Evolutionary conservation across 1,284 basidiomycete species (phyloP).

Genomic region (Hypsizygus ulmarius): DNA sequence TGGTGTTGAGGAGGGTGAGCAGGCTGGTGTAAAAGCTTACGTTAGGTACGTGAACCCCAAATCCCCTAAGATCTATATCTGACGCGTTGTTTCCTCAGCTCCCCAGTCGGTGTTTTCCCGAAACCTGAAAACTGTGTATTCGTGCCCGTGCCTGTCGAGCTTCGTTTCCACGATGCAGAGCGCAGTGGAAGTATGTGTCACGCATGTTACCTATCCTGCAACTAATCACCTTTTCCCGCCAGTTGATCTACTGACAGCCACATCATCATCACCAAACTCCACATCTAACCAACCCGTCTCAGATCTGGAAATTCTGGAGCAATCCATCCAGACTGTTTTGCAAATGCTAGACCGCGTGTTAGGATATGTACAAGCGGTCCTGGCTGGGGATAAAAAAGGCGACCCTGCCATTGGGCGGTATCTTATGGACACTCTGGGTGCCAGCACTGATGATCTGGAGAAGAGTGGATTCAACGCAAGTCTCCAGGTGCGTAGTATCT

Average conservation of each 20-base stretch:
- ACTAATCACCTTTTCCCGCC: conserved; percentile 2
- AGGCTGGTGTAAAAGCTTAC: conserved; percentile 85
- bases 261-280: conserved; percentile 49
- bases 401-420: conserved; percentile 90
- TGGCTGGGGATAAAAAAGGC: conserved; percentile 76
- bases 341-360: conserved; percentile 85
- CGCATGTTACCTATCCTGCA: not conserved
- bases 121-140: conserved; percentile 94
- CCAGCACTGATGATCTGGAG: conserved; percentile 61
- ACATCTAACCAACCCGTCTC: conserved; percentile 51
- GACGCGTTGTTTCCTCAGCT: conserved; percentile 42
- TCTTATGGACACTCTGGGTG: conserved; percentile 87
- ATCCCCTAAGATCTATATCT: conserved; percentile 3
- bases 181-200: conserved; percentile 74
- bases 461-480: conserved; percentile 75
- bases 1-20: conserved; percentile 66
- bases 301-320: conserved; percentile 70
- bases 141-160: conserved; percentile 79
- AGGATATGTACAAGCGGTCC: conserved; percentile 82
- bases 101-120: conserved; percentile 80
- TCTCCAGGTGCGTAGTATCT: conserved; percentile 54
- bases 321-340: conserved; percentile 67
- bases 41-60: conserved; percentile 58
- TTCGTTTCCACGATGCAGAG: conserved; percentile 82
- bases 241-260: conserved; percentile 77